phyloP scores from a whole-genome alignment of 2,329 filamentous ascomycete species.

The Pseudogymnoascus sp. region DNA sequence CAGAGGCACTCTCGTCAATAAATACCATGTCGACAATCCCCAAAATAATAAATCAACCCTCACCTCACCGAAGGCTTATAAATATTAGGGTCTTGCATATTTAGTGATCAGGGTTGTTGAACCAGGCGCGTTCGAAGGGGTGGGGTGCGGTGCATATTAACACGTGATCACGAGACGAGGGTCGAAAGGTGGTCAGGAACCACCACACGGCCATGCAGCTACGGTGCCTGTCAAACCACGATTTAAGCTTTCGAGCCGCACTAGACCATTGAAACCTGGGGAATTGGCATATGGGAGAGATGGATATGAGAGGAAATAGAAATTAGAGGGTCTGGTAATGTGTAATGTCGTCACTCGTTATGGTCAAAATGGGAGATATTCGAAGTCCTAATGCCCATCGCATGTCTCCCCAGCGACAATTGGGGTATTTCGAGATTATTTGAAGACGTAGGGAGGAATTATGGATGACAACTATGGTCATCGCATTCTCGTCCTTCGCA shows the following conservation, averaged over 20 bases:
- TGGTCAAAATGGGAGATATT: not conserved
- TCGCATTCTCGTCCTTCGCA: not conserved
- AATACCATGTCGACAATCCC: not conserved
- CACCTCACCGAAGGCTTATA: not conserved
- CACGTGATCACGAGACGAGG: not conserved
- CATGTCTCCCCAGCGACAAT: not conserved
- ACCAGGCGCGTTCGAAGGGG: no score
- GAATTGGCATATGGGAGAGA: not conserved
- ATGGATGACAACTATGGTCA: not conserved
- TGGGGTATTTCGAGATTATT: not conserved
- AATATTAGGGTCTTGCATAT: conserved; percentile 4
- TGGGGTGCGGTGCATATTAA: not conserved
- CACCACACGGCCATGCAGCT: conserved; percentile 1
- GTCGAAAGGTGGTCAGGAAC: not conserved
- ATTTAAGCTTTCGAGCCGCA: conserved; percentile 13
- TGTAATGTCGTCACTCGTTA: not conserved
- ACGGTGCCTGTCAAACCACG: not conserved
- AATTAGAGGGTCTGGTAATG: not conserved
- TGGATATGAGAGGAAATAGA: not conserved
- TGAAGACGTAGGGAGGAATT: not conserved
- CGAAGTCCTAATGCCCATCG: not conserved
- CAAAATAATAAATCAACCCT: no score
- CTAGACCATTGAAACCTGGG: conserved; percentile 4
- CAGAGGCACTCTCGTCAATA: not conserved
- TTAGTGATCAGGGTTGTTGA: no score